Conservation (phyloP, 2,329 filamentous ascomycete genomes). For the Westerdykella aurantiaca region DNA sequence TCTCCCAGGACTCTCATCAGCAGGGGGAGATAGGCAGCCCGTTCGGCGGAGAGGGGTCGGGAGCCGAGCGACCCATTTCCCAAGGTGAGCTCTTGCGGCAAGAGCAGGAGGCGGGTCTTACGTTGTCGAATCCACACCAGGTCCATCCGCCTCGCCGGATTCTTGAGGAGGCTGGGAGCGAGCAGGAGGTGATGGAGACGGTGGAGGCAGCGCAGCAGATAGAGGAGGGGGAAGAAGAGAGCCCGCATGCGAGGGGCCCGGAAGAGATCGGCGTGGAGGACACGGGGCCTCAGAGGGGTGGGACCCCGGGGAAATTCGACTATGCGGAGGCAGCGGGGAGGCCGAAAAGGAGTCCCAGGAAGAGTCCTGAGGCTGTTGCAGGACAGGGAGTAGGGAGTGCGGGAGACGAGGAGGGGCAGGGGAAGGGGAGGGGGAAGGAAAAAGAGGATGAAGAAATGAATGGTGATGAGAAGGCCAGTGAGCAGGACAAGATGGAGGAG, state of each 20-base stretch:
- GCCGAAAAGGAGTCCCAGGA: conserved; percentile 21
- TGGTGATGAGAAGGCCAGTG: conserved; percentile 6
- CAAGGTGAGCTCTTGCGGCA: conserved; percentile 82
- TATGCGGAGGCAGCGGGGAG: conserved; percentile 35
- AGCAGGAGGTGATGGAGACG: conserved; percentile 24
- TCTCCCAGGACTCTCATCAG: conserved; percentile 33
- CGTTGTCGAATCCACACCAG: conserved; percentile 49
- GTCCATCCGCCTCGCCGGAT: conserved; percentile 23
- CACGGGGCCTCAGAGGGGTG: conserved; percentile 70
- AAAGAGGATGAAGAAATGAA: conserved; percentile 14
- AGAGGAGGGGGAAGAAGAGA: conserved; percentile 45
- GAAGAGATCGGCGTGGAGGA: conserved; percentile 81
- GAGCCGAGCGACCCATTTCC: conserved; percentile 44
- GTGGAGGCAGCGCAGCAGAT: conserved; percentile 23
- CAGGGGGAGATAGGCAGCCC: conserved; percentile 40
- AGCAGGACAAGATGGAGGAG: conserved; percentile 19
- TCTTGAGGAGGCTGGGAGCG: conserved; percentile 21
- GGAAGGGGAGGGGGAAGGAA: conserved; percentile 6
- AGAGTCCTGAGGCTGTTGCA: conserved; percentile 18
- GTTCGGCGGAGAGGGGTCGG: conserved; percentile 31
- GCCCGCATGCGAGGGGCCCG: conserved; percentile 77
- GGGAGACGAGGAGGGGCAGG: conserved; percentile 15
- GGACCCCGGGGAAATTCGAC: conserved; percentile 27
- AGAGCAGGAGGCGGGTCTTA: conserved; percentile 75
- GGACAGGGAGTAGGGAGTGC: neutral